A percentile compares a stretch with the other conserved stretches of the same genome.
phyloP scores from a whole-genome alignment of 805 yeast species.

The Kluyveromyces wickerhamii region DNA sequence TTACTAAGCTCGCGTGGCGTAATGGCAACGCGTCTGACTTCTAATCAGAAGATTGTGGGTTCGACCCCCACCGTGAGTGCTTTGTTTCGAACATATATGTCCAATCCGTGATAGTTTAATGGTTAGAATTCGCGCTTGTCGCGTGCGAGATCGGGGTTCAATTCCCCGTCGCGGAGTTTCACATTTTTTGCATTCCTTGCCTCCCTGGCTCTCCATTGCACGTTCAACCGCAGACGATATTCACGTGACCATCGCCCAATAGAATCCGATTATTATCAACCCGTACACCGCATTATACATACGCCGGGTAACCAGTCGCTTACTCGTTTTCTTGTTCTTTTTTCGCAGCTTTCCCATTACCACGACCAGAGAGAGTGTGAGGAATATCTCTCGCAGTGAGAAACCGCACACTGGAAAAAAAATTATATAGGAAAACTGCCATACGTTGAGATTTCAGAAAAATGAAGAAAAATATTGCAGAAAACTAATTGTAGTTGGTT shows the following conservation, averaged over 20 bases:
- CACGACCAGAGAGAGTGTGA: not conserved
- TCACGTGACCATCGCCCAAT: constrained; percentile 6
- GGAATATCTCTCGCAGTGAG: not conserved
- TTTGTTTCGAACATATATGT: constrained; percentile 12
- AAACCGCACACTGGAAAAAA: not conserved
- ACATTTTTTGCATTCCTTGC: constrained; percentile 1
- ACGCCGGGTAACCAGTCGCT: not conserved
- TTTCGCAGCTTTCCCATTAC: not conserved
- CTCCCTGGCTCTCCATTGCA: too few species aligned
- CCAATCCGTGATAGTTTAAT: constrained; percentile 6
- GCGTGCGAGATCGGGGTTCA: constrained; percentile 19
- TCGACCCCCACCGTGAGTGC: constrained; percentile 48
- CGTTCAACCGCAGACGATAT: too few species aligned
- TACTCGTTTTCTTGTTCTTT: not conserved
- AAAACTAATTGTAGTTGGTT: not conserved
- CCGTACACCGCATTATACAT: constrained; percentile 1
- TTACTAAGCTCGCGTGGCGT: constrained; percentile 42
- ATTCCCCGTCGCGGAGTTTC: constrained; percentile 18
- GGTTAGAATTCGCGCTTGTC: constrained; percentile 13
- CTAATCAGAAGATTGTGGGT: constrained; percentile 47
- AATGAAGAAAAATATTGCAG: not conserved
- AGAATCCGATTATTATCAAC: not conserved
- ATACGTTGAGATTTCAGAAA: not conserved
- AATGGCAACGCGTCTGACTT: constrained; percentile 51
- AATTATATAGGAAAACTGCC: not conserved